Conservation (phyloP, 2,329 filamentous ascomycete species). For the Aureobasidium lini region DNA sequence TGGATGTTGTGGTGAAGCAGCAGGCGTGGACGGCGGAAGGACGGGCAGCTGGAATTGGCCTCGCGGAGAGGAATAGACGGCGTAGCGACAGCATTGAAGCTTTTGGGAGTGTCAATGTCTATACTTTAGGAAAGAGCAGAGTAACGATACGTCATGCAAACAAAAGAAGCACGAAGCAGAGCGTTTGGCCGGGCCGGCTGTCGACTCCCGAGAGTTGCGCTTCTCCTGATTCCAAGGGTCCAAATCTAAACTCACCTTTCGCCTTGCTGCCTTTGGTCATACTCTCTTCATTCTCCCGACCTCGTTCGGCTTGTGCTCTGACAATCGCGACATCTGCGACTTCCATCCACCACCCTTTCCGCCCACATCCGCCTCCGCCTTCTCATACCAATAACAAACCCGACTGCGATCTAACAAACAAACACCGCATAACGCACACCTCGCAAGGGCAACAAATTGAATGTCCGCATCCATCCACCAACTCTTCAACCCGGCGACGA, state of each 20-base stretch:
- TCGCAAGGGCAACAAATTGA: background rate
- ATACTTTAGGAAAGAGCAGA: background rate
- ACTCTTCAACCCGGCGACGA: background rate
- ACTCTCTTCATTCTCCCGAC: background rate
- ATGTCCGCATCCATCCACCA: background rate
- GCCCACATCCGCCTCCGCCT: background rate
- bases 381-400: too few species aligned
- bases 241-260: background rate
- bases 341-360: background rate
- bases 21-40: constrained; percentile 8
- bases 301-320: background rate
- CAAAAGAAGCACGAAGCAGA: too few species aligned
- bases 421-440: background rate
- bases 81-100: constrained; percentile 2
- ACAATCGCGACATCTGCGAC: background rate
- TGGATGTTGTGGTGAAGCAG: constrained; percentile 19
- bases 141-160: background rate
- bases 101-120: background rate
- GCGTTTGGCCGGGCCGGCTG: background rate
- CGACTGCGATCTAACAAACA: background rate
- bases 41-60: background rate
- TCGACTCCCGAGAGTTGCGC: background rate
- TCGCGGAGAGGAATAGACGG: background rate
- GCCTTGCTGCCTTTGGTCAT: background rate
- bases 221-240: constrained; percentile 3